Evolutionary conservation across 177 flowering plant species (phyloP), one percentile per base, ranked within the genome.

Genomic region (Vitis hybrid): DNA sequence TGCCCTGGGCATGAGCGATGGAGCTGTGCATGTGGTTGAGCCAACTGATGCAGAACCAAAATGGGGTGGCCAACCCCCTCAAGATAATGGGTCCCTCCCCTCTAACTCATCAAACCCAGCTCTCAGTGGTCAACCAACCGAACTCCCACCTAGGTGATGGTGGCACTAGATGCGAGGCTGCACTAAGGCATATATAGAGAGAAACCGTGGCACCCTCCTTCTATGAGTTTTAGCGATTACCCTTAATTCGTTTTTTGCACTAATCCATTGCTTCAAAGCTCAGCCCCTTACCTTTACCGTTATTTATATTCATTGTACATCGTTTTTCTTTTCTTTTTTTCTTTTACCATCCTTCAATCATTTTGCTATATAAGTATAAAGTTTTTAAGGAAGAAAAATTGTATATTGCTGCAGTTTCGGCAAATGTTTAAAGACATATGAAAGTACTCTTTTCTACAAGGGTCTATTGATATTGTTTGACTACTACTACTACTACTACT

Each of bases 1-100:
- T 54, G 91, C 91, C 6, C 75, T 87, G 30, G 93, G 93, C 48
- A 80, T 89, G 85, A 85, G 77, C 10, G 91, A 89, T 68, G 89
- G 93, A n/a, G 68, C 76, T 12, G 93, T 89, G 9, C 75, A 85
- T 27, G 89, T 89, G 32, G 56, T 87, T n/a, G 93, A 89, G 75
- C 89, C 91, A 9, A 70, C 81, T 0, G 93, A 87, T 60, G 71
- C 62, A 35, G 90, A 87, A 56, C 70, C 79, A 1, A 84, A 85
- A 62, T 88, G 89, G 90, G 89, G 90, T 56, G 77, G 71, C n/a
- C 58, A 79, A 1, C 74, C 79, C 7, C 74, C 88, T 49, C 83
- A 78, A 55, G 91, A 87, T 15, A 87, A 87, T 67, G 89, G 88
- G 7, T 71, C 80, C 50, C 59, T 79, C 11, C 83, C 89, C 24